phyloP scores from a whole-genome alignment of 2,329 filamentous ascomycete species.

The Fusarium concolor region DNA sequence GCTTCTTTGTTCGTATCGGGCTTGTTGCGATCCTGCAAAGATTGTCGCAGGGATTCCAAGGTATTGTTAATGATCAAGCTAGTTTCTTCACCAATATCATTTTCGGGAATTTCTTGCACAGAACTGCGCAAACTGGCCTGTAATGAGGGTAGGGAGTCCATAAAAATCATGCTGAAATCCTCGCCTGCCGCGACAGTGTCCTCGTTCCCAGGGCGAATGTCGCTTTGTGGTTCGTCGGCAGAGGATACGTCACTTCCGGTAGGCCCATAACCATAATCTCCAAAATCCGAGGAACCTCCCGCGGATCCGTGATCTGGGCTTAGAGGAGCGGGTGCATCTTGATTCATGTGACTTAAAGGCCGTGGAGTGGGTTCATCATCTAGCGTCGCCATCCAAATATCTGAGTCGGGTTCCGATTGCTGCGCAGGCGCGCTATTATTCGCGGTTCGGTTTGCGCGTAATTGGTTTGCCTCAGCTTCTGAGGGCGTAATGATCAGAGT shows the following conservation, averaged over 20 bases:
- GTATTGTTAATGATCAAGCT: constrained; percentile 68
- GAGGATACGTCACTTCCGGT: constrained; percentile 52
- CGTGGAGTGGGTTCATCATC: constrained; percentile 55
- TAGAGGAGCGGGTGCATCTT: constrained; percentile 20
- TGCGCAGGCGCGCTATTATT: constrained; percentile 38
- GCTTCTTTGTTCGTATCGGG: constrained; percentile 15
- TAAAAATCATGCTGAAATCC: constrained; percentile 70
- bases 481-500: constrained; percentile 43
- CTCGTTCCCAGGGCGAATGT: constrained; percentile 43
- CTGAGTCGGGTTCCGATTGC: constrained; percentile 51
- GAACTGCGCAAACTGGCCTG: constrained; percentile 55
- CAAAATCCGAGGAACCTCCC: constrained; percentile 33
- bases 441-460: constrained; percentile 16
- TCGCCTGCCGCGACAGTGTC: constrained; percentile 63
- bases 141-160: constrained; percentile 65
- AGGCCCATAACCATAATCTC: constrained; percentile 47
- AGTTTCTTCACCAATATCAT: constrained; percentile 67
- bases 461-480: constrained; percentile 28
- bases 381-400: constrained; percentile 60
- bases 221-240: constrained; percentile 46
- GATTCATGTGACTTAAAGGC: constrained; percentile 34
- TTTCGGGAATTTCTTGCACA: constrained; percentile 49
- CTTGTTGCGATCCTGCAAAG: constrained; percentile 37
- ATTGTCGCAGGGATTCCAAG: constrained; percentile 61
- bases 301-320: constrained; percentile 29